phyloP scores from a whole-genome alignment of 192 early-diverging fungal genomes.

The Thoreauomyces humboldtii region DNA sequence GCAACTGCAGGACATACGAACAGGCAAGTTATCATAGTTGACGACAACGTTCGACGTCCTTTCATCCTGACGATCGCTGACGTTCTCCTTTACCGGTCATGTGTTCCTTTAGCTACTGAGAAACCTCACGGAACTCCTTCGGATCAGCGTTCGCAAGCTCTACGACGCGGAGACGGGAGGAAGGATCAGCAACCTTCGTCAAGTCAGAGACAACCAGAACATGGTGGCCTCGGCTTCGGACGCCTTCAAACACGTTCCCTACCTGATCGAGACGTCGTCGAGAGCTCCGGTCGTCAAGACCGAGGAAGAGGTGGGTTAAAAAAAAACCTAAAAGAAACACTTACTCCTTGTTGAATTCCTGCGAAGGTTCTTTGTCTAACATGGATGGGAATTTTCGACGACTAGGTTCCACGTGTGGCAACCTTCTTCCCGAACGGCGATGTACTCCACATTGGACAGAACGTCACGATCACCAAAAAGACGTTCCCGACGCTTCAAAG shows the following conservation, averaged over 20 bases:
- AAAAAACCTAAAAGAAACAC: too few species aligned
- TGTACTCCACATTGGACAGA: slow-evolving; percentile 45
- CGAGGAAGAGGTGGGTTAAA: too few species aligned
- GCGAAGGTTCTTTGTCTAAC: too few species aligned
- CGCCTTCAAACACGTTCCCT: slow-evolving; percentile 30
- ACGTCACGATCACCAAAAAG: slow-evolving; percentile 36
- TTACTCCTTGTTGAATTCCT: too few species aligned
- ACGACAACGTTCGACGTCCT: neutral
- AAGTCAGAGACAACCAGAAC: slow-evolving; percentile 44
- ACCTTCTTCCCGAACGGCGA: slow-evolving; percentile 56
- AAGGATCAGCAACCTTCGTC: slow-evolving; percentile 36
- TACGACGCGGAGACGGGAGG: slow-evolving; percentile 47
- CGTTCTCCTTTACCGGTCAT: neutral
- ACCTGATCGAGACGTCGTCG: slow-evolving; percentile 25
- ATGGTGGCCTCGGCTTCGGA: slow-evolving; percentile 35
- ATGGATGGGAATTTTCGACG: too few species aligned
- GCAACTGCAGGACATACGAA: slow-evolving; percentile 54
- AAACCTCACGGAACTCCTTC: slow-evolving; percentile 24
- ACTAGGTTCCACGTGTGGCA: slow-evolving; percentile 20
- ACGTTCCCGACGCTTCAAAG: slow-evolving; percentile 39
- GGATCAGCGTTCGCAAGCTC: slow-evolving; percentile 39
- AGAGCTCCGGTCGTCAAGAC: too few species aligned
- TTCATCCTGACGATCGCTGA: neutral
- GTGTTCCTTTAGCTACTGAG: slow-evolving; percentile 11
- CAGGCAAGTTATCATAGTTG: too few species aligned